Conservation (phyloP, 306 rosid genomes). For the Pyrus pyrifolia region DNA sequence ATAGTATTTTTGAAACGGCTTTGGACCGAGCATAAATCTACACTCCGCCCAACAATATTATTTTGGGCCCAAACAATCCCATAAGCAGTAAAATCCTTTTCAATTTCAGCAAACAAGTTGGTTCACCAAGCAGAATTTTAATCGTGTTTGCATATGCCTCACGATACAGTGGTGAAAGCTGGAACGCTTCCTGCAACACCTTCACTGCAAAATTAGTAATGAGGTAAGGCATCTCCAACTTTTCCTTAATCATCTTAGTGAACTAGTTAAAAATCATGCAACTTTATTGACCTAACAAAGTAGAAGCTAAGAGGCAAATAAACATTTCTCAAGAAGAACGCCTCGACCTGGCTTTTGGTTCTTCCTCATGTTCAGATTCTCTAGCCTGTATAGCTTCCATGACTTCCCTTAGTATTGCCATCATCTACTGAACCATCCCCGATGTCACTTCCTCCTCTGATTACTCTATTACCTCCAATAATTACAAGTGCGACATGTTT, state of each 20-base stretch:
- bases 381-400: constrained; percentile 41
- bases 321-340: constrained; percentile 8
- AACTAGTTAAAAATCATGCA: constrained; percentile 12
- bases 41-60: too few species aligned
- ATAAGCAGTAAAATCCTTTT: constrained; percentile 59
- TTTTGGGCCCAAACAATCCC: constrained; percentile 18
- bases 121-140: constrained; percentile 94
- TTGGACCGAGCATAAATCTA: too few species aligned
- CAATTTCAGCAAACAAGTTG: constrained; percentile 74
- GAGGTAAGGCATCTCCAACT: constrained; percentile 21
- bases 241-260: constrained; percentile 7
- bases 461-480: constrained; percentile 70
- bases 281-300: constrained; percentile 5
- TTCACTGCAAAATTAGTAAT: constrained; percentile 59
- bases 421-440: constrained; percentile 57
- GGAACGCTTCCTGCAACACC: constrained; percentile 54
- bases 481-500: constrained; percentile 69
- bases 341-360: constrained; percentile 53
- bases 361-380: constrained; percentile 46
- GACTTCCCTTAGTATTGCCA: constrained; percentile 31
- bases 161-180: constrained; percentile 36
- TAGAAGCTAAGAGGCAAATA: constrained; percentile 8
- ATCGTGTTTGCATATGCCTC: constrained; percentile 69
- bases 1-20: too few species aligned
- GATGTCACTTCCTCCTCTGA: constrained; percentile 77